Evolutionary conservation across 2,329 filamentous ascomycete genomes (phyloP).

Genomic region (Calonectria crousiana): DNA sequence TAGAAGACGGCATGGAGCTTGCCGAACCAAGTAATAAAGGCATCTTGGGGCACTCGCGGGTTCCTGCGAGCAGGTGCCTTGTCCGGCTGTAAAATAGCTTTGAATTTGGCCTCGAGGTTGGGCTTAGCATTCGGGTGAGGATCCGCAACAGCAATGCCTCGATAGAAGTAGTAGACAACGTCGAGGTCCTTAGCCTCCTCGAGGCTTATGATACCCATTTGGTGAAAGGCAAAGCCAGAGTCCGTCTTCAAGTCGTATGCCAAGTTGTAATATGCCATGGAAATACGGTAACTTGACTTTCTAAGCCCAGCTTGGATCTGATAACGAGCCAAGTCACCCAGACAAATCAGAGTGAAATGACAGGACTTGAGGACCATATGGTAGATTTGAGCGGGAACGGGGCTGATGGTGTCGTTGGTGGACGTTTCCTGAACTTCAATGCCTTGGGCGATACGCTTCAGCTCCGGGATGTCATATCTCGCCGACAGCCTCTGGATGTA

Average conservation of each 20-base stretch:
- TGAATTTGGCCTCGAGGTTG: slow-evolving; percentile 86
- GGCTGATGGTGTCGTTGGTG: slow-evolving; percentile 54
- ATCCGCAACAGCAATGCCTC: slow-evolving; percentile 79
- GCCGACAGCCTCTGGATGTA: slow-evolving; percentile 83
- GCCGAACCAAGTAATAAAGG: slow-evolving; percentile 84
- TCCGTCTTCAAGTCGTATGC: slow-evolving; percentile 83
- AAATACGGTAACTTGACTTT: slow-evolving; percentile 81
- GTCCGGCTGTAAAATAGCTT: slow-evolving; percentile 58
- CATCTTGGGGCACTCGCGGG: slow-evolving; percentile 61
- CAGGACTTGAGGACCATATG: slow-evolving; percentile 78
- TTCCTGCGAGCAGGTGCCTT: slow-evolving; percentile 47
- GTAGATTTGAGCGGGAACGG: slow-evolving; percentile 63
- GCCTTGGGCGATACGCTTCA: slow-evolving; percentile 57
- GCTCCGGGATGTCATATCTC: slow-evolving; percentile 66
- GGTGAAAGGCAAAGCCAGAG: slow-evolving; percentile 88
- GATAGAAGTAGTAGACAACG: slow-evolving; percentile 90
- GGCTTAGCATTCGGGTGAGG: slow-evolving; percentile 80
- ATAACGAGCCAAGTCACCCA: slow-evolving; percentile 93
- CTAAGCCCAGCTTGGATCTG: slow-evolving; percentile 80
- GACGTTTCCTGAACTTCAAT: slow-evolving; percentile 52
- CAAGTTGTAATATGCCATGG: slow-evolving; percentile 86
- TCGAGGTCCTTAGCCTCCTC: slow-evolving; percentile 84
- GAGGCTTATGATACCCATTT: slow-evolving; percentile 87
- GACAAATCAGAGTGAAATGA: slow-evolving; percentile 84
- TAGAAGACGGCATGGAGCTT: slow-evolving; percentile 88